These are phyloP conservation scores for Planoprotostelium fungivorum DNA, from an alignment of 78 protist species.

Conservation along the genomic window DNA sequence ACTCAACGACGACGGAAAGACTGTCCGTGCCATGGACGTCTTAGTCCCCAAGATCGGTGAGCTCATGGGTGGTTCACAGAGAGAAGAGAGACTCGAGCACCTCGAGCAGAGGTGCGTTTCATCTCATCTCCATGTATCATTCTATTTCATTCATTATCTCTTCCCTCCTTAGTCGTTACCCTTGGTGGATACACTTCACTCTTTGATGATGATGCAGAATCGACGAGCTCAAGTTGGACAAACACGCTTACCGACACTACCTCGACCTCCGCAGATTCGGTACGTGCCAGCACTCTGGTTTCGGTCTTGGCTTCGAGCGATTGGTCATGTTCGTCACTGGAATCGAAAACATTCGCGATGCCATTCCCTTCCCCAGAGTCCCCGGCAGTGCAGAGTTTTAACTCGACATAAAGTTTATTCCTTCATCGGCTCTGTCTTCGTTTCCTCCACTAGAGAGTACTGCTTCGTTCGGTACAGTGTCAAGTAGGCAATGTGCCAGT, in stretches of 20 bases:
- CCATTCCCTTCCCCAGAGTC: constrained; percentile 75
- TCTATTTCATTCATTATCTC: too few relatives aligned
- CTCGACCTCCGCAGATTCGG: constrained; percentile 80
- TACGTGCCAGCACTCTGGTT: constrained; percentile 81
- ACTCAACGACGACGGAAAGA: constrained; percentile 32
- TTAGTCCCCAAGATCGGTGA: constrained; percentile 88
- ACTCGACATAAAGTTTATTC: too few relatives aligned
- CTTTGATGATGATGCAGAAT: constrained; percentile 7
- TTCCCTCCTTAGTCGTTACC: too few relatives aligned
- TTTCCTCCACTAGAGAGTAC: background rate
- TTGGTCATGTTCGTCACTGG: constrained; percentile 74
- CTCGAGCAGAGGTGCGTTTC: constrained; percentile 2
- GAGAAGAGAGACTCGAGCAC: constrained; percentile 74
- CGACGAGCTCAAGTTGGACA: constrained; percentile 14
- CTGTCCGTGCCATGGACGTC: constrained; percentile 74
- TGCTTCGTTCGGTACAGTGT: constrained; percentile 49
- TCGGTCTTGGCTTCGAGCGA: constrained; percentile 88
- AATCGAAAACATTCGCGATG: constrained; percentile 78
- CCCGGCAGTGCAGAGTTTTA: constrained; percentile 3
- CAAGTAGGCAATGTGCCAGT: constrained; percentile 88
- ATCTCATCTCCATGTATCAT: background rate
- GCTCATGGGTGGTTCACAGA: constrained; percentile 82
- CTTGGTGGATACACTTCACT: too few relatives aligned
- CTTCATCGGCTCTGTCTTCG: background rate
- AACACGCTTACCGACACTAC: constrained; percentile 38